Base-by-base conservation (phyloP, 129 eudicot genomes). In the Scalesia atractyloides region DNA sequence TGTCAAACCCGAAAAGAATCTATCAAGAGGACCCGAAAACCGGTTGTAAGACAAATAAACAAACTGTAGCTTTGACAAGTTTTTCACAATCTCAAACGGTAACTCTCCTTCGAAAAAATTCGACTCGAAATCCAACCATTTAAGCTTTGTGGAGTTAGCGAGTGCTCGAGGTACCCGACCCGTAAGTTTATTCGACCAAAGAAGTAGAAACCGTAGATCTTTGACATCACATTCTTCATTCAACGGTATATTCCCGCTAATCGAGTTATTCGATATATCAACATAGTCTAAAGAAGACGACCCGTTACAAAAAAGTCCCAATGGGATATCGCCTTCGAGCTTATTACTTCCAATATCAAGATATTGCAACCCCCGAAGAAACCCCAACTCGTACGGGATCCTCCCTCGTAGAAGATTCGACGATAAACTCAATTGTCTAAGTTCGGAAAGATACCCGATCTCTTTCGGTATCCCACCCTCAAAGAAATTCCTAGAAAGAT, bases 201-300 rank as follows among this genome's bases (percentile, higher is more conserved):
- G 80, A 13, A 91, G 84, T 36, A 91, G 85, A 70, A 65, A 91
- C 73, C 82, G 84, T 33, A 91, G 65, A 73, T 84, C 84, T 14
- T 46, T 67, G 30, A 86, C 87, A 48, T 68, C 82, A 62, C 96
- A 88, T 68, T 84, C 85, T 46, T 76, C 69, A 15, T 76, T 54
- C 46, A 91, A 54, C 37, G 89, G 91, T 72, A 91, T 86, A 17
- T 69, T 70, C 1, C 97, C 97, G 33, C 70, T 72, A 5, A 91
- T 75, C 9, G 96, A 88, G 48, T 91, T 91, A 80, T 91, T 91
- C 26, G 97, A 91, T 5, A 91, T 67, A 87, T 91, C 97, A 0
- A 91, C 54, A 81, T 91, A 91, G 73, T 88, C 84, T 76, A 91
- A 79, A 3, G 83, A 76, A 14, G 87, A 78, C 1, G 96, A 67